Percentiles rank a stretch among this genome's conserved stretches.
phyloP scores from a whole-genome alignment of 306 rosid species.

The Begonia loranthoides region DNA sequence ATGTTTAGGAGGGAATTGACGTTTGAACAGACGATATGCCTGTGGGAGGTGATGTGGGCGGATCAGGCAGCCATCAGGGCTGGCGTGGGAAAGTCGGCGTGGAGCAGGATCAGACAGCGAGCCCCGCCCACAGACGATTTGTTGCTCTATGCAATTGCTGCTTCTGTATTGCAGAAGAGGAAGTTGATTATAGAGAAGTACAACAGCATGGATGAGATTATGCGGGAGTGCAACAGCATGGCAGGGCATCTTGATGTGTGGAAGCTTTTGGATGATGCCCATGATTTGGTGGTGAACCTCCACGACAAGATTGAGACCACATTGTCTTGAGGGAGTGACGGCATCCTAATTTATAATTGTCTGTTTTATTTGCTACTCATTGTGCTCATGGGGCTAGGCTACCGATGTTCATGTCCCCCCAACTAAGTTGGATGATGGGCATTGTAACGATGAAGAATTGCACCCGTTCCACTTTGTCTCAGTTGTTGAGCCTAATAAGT shows the following conservation, averaged over 20 bases:
- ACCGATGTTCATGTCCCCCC: background rate
- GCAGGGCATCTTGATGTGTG: slow-evolving; percentile 93
- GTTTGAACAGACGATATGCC: slow-evolving; percentile 90
- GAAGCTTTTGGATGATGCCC: slow-evolving; percentile 98
- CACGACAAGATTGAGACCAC: slow-evolving; percentile 71
- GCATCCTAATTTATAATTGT: background rate
- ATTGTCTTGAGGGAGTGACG: background rate
- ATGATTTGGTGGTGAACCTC: slow-evolving; percentile 82
- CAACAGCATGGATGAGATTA: slow-evolving; percentile 97
- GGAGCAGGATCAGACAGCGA: slow-evolving; percentile 93
- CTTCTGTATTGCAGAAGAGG: slow-evolving; percentile 84
- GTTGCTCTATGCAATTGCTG: slow-evolving; percentile 90
- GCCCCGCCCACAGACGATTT: slow-evolving; percentile 95
- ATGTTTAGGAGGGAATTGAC: slow-evolving; percentile 89
- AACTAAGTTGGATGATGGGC: no score
- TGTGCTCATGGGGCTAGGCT: background rate
- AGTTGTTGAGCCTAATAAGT: no score
- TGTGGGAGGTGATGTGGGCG: slow-evolving; percentile 99
- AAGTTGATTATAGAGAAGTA: slow-evolving; percentile 85
- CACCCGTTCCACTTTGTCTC: no score
- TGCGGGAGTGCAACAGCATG: slow-evolving; percentile 98
- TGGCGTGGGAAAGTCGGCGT: slow-evolving; percentile 84
- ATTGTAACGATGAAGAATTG: no score
- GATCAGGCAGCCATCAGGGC: slow-evolving; percentile 97
- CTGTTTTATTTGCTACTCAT: background rate